A percentile compares a stretch with the other conserved stretches of the same genome.
Evolutionary conservation across 306 rosid species (phyloP).

Genomic region (Amphicarpaea edgeworthii): DNA sequence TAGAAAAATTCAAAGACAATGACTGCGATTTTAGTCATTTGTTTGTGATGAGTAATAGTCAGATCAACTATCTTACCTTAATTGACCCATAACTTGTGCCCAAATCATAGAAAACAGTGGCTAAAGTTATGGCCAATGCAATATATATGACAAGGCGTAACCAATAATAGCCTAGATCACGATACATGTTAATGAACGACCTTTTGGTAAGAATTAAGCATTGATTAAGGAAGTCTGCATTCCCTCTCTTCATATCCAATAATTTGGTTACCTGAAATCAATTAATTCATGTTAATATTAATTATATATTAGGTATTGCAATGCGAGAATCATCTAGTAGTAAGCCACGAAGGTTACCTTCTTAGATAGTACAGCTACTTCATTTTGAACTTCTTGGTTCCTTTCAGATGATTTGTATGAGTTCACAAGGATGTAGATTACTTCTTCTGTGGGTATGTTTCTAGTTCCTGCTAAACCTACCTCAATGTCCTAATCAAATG

Average conservation of each 20-base stretch:
- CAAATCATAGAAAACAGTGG: conserved; percentile 53
- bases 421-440: conserved; percentile 36
- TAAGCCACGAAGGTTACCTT: conserved; percentile 37
- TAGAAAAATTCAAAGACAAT: neutral
- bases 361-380: conserved; percentile 15
- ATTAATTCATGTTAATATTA: neutral
- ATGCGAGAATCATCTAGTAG: neutral
- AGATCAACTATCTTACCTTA: conserved; percentile 44
- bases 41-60: neutral
- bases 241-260: conserved; percentile 50
- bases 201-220: conserved; percentile 55
- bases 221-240: conserved; percentile 61
- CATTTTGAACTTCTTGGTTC: conserved; percentile 40
- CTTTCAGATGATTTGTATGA: conserved; percentile 48
- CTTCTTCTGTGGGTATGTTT: conserved; percentile 44
- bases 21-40: neutral
- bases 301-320: neutral
- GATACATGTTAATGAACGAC: conserved; percentile 66
- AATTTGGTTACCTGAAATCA: conserved; percentile 40
- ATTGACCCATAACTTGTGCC: conserved; percentile 47
- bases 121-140: conserved; percentile 48
- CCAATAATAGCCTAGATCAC: conserved; percentile 81
- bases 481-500: conserved; percentile 50
- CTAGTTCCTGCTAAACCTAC: conserved; percentile 33
- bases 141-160: conserved; percentile 60